Evolutionary conservation across 2,329 filamentous ascomycete species (phyloP).

Genomic region (Beauveria bassiana): DNA sequence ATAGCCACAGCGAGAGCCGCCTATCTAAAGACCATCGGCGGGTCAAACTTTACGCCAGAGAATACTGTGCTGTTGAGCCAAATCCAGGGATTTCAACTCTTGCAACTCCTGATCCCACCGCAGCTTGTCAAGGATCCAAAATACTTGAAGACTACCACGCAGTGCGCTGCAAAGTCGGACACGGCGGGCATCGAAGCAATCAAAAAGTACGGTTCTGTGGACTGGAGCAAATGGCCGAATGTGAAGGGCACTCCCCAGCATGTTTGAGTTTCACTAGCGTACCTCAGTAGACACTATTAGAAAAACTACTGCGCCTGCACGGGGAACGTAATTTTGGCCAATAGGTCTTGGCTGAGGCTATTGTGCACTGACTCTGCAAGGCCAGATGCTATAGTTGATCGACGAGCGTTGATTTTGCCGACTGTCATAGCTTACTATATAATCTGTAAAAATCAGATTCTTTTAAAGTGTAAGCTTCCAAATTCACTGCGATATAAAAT

Average conservation of each 20-base stretch:
- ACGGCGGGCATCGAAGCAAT: background rate
- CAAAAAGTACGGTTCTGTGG: background rate
- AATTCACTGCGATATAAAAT: too few species aligned
- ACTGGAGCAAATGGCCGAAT: background rate
- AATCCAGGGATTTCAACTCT: background rate
- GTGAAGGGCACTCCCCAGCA: background rate
- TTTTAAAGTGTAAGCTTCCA: too few species aligned
- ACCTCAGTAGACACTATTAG: too few species aligned
- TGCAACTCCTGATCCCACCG: background rate
- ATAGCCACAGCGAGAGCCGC: background rate
- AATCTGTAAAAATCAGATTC: too few species aligned
- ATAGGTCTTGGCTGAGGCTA: too few species aligned
- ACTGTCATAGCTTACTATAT: too few species aligned
- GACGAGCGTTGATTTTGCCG: too few species aligned
- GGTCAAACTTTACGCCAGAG: background rate
- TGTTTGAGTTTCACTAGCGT: background rate
- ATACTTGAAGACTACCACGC: background rate
- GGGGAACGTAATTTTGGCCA: too few species aligned
- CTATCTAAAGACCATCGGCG: background rate
- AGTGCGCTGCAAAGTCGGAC: slow-evolving; percentile 1
- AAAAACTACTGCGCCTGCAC: too few species aligned
- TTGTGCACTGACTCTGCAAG: too few species aligned
- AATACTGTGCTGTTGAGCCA: background rate
- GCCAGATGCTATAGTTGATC: too few species aligned
- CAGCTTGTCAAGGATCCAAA: background rate